Base-by-base conservation (phyloP, 108 stramenopile species). In the Fragilariopsis cylindrus region DNA sequence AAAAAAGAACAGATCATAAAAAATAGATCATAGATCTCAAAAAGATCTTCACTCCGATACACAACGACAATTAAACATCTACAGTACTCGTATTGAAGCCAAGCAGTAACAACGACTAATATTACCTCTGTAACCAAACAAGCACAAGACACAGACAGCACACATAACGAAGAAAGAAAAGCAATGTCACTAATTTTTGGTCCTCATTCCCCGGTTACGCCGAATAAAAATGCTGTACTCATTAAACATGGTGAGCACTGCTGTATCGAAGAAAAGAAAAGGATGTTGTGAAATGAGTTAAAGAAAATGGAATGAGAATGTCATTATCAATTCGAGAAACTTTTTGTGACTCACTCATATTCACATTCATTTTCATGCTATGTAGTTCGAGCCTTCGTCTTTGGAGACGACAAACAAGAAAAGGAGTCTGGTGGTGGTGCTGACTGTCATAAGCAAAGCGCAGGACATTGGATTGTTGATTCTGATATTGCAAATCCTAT, bases 381-480 rank as follows among this genome's bases (percentile, higher is more conserved):
- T 48, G 66, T 47, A 71, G 50, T 75, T 47, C 57, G 79, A 12
- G 79, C 79, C 39, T 80, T 76, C 49, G 79, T 76, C 44, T 85
- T 87, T 76, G 77, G 75, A n/a, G 82, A 82, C 57, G 72, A 79
- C 41, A 16, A 60, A 5, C 69, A 81, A 18, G 87, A 85, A 71
- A 76, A 83, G 60, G 72, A 83, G 69, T 76, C 72, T 40, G 87
- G 84, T 30, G 85, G 85, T 15, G 85, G 85, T 2, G 87, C 87
- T 63, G 87, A 88, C 62, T 88, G 87, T 41, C 87, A 88, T 52
- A 78, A 81, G 4, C 85, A 86, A 73, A 58, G 76, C 52, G 57
- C 68, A 41, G 87, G 85, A 3, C 87, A 88, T 49, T 88, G 87
- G 87, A 88, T 88, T 48, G 85, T 86, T 54, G 87, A 86, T 60